These are phyloP conservation scores for Saururus chinensis DNA, from an alignment of 164 flowering plant species.

Conservation along the genomic window DNA sequence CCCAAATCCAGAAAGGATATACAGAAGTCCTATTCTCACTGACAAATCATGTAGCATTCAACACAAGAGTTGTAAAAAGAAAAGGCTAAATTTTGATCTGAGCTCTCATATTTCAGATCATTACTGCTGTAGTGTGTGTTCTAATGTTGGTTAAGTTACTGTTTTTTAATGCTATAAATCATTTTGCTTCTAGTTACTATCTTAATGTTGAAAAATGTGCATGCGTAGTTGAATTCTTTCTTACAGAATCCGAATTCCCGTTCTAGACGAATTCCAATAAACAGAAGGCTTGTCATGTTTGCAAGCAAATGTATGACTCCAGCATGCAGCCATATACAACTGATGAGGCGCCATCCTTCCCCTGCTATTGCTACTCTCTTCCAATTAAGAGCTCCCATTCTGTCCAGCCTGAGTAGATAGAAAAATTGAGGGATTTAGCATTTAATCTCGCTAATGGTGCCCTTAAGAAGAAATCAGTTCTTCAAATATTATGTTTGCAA, in stretches of 20 bases:
- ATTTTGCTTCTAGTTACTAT: too few species aligned
- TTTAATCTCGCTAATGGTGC: not conserved
- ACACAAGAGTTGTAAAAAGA: not conserved
- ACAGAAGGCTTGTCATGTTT: slow-evolving; percentile 70
- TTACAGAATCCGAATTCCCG: slow-evolving; percentile 79
- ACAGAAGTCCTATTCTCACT: slow-evolving; percentile 51
- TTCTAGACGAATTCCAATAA: slow-evolving; percentile 78
- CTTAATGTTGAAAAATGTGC: too few species aligned
- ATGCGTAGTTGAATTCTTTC: not conserved
- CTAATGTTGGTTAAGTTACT: too few species aligned
- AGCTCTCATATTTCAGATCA: not conserved
- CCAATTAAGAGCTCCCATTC: slow-evolving; percentile 64
- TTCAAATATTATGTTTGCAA: too few species aligned
- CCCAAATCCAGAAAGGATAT: slow-evolving; percentile 54
- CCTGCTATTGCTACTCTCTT: slow-evolving; percentile 31
- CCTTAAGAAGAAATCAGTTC: too few species aligned
- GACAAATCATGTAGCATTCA: slow-evolving; percentile 8
- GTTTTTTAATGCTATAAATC: too few species aligned
- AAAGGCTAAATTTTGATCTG: too few species aligned
- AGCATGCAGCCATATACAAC: slow-evolving; percentile 77
- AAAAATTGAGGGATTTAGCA: not conserved
- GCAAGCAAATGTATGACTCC: slow-evolving; percentile 64
- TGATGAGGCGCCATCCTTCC: slow-evolving; percentile 54
- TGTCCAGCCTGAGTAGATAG: slow-evolving; percentile 27
- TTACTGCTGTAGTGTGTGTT: too few species aligned